These are phyloP conservation scores for Microcos paniculata DNA, from an alignment of 345 rosid species.

Conservation along the genomic window DNA sequence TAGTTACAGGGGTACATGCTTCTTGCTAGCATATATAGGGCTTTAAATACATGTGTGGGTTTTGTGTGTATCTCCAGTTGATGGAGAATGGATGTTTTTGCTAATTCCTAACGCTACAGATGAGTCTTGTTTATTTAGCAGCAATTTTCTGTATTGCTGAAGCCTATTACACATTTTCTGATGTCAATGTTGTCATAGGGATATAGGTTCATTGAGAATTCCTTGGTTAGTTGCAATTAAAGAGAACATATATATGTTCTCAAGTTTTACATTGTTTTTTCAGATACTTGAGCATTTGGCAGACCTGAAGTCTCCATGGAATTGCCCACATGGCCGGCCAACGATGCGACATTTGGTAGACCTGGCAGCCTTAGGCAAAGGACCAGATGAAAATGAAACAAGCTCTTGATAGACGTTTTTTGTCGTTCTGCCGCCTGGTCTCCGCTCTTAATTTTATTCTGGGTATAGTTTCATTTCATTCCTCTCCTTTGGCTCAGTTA, in stretches of 20 bases:
- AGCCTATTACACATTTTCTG: neutral
- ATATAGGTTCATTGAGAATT: neutral
- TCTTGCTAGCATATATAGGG: neutral
- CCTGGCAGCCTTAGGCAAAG: slow-evolving; percentile 48
- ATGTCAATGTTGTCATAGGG: neutral
- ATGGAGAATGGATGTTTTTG: neutral
- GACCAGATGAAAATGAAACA: slow-evolving; percentile 23
- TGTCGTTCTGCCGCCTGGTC: neutral
- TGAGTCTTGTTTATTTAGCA: neutral
- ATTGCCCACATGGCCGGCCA: slow-evolving; percentile 98
- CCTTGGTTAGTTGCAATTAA: neutral
- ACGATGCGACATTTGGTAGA: slow-evolving; percentile 97
- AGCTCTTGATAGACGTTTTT: slow-evolving; percentile 21
- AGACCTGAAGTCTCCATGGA: slow-evolving; percentile 93
- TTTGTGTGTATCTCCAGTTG: neutral
- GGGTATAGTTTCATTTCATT: slow-evolving; percentile 24
- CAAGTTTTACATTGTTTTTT: neutral
- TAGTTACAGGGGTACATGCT: neutral
- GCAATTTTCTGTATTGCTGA: neutral
- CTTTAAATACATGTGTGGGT: neutral
- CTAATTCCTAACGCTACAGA: neutral
- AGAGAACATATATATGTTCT: neutral
- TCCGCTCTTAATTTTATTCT: slow-evolving; percentile 7
- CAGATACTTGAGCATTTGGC: slow-evolving; percentile 86
- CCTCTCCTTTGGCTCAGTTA: neutral